A percentile compares a stretch with the other conserved stretches of the same genome.
Evolutionary conservation across 805 yeast species (phyloP).

Genomic region (Millerago galiae): DNA sequence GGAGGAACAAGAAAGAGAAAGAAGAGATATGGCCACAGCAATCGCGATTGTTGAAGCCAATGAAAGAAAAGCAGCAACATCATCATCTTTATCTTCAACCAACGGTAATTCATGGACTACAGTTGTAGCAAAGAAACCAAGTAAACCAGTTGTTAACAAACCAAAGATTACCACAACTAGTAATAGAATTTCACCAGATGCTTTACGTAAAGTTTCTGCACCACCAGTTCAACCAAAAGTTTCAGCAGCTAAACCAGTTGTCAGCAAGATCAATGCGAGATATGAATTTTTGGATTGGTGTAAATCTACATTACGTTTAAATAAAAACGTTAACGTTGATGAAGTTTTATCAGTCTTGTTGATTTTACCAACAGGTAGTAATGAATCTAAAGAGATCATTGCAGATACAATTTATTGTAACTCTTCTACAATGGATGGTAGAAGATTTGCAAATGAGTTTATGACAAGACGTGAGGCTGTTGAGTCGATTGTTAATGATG

Average conservation of each 20-base stretch:
- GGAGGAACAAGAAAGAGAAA: constrained; percentile 3
- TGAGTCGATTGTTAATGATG: constrained; percentile 42
- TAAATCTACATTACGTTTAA: constrained; percentile 57
- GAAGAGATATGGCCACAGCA: constrained; percentile 15
- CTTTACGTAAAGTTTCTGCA: constrained; percentile 33
- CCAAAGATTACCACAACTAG: constrained; percentile 12
- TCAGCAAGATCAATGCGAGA: constrained; percentile 31
- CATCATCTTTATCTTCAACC: constrained; percentile 9
- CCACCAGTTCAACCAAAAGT: constrained; percentile 6
- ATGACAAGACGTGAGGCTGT: constrained; percentile 68
- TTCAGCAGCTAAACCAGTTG: constrained; percentile 6
- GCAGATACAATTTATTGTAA: constrained; percentile 89
- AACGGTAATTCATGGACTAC: constrained; percentile 34
- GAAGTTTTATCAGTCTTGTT: constrained; percentile 77
- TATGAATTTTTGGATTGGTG: constrained; percentile 72
- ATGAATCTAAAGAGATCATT: constrained; percentile 75
- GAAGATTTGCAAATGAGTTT: constrained; percentile 89
- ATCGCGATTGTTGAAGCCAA: constrained; percentile 16
- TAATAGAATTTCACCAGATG: constrained; percentile 25
- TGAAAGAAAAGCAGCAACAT: constrained; percentile 4
- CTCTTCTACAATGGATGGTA: constrained; percentile 87
- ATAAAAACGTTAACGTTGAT: constrained; percentile 67
- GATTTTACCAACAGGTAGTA: constrained; percentile 62
- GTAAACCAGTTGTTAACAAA: constrained; percentile 3
- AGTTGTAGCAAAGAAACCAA: constrained; percentile 21